phyloP scores from a whole-genome alignment of 352 stramenopile species.

The Globisporangium nodosum region DNA sequence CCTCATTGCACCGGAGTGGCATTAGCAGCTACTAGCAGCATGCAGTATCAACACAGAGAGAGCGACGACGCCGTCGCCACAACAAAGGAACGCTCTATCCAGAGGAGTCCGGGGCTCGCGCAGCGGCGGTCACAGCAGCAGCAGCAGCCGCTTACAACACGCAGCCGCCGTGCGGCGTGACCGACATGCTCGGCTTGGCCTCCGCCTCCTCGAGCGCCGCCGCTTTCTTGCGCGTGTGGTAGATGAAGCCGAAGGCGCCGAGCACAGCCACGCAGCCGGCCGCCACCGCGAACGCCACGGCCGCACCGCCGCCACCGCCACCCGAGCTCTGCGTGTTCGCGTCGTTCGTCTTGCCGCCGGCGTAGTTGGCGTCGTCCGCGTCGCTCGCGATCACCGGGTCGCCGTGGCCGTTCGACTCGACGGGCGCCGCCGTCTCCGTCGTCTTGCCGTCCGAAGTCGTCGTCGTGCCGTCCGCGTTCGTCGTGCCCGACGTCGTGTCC shows the following conservation, averaged over 20 bases:
- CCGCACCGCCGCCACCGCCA: neutral
- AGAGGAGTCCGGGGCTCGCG: no score
- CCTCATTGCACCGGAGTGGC: no score
- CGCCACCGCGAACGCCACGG: conserved; percentile 7
- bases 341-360: conserved; percentile 20
- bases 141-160: conserved; percentile 27
- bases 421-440: no score
- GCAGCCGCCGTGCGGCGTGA: conserved; percentile 51
- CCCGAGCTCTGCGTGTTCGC: conserved; percentile 36
- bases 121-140: no score
- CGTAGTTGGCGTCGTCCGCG: conserved; percentile 10
- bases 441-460: no score
- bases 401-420: conserved; percentile 8
- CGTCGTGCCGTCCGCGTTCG: no score
- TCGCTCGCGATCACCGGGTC: conserved; percentile 17
- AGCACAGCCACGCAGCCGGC: conserved; percentile 30
- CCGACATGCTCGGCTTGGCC: conserved; percentile 34
- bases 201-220: conserved; percentile 47
- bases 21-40: no score
- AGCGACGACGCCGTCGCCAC: no score
- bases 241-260: conserved; percentile 73
- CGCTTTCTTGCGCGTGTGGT: conserved; percentile 65
- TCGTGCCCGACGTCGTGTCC: conserved; percentile 1
- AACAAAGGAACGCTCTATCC: no score
- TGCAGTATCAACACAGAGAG: no score